A percentile compares a stretch with the other conserved stretches of the same genome.
Evolutionary conservation across 1,139 yeast genomes (phyloP).

Genomic region (Torulaspora globosa): DNA sequence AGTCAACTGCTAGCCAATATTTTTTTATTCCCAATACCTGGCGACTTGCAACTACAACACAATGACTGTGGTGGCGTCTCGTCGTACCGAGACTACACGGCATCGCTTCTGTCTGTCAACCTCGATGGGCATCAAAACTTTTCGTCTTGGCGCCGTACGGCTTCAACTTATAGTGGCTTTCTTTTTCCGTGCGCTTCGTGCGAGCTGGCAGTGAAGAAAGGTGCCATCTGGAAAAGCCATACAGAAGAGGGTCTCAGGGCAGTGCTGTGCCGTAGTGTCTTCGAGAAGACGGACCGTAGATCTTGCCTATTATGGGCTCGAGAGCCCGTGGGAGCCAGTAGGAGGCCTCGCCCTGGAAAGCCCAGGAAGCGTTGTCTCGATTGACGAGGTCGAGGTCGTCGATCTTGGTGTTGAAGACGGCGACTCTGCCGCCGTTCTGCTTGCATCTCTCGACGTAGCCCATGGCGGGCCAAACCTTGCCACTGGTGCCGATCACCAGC

Average conservation of each 20-base stretch:
- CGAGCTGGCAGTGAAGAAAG: too few relatives aligned
- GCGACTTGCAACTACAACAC: neutral
- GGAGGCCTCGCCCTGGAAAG: slow-evolving; percentile 79
- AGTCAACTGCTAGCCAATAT: neutral
- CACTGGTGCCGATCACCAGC: slow-evolving; percentile 80
- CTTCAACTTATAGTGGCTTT: neutral
- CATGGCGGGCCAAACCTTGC: slow-evolving; percentile 86
- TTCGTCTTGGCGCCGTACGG: neutral
- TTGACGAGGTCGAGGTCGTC: slow-evolving; percentile 45
- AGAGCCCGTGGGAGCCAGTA: slow-evolving; percentile 62
- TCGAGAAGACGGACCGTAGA: slow-evolving; percentile 15
- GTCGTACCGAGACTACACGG: neutral
- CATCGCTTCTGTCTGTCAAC: neutral
- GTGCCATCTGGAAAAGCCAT: neutral
- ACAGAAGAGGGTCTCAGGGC: too few relatives aligned
- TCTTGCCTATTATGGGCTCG: slow-evolving; percentile 44
- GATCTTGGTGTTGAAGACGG: slow-evolving; percentile 71
- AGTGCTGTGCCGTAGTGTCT: neutral
- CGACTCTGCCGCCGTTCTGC: slow-evolving; percentile 73
- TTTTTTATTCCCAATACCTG: too few relatives aligned
- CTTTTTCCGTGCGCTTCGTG: neutral
- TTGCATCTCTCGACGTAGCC: slow-evolving; percentile 78
- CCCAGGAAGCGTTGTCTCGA: slow-evolving; percentile 53
- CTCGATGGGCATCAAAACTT: neutral
- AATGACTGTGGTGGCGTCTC: slow-evolving; percentile 3